Percentiles rank a stretch among this genome's conserved stretches.
Evolutionary conservation across 768 basidiomycete genomes (phyloP).

Genomic region (Suillus subluteus): DNA sequence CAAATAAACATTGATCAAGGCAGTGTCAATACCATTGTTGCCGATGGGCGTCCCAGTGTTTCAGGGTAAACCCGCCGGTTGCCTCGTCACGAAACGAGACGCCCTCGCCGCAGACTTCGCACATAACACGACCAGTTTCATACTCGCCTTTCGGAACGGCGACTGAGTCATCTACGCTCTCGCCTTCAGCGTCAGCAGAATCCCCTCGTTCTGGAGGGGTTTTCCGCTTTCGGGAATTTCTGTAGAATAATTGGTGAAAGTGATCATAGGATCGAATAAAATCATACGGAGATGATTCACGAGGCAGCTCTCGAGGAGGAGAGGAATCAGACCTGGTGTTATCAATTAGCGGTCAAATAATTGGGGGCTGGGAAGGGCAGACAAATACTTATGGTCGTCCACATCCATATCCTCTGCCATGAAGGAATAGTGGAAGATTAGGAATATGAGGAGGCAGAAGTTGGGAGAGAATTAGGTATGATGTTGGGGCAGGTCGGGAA

Average conservation of each 20-base stretch:
- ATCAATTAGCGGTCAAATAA: constrained; percentile 17
- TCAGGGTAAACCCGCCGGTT: constrained; percentile 64
- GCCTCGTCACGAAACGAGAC: constrained; percentile 71
- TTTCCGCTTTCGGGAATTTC: constrained; percentile 46
- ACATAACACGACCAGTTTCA: constrained; percentile 65
- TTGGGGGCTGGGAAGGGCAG: constrained; percentile 17
- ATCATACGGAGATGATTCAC: constrained; percentile 22
- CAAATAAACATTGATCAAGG: constrained; percentile 11
- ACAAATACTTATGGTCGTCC: constrained; percentile 24
- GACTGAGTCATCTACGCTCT: constrained; percentile 16
- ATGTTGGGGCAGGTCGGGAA: constrained; percentile 22
- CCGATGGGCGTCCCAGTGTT: constrained; percentile 73
- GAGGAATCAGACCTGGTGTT: constrained; percentile 18
- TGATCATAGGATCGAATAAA: constrained; percentile 22
- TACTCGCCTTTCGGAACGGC: constrained; percentile 53
- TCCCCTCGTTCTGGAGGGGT: constrained; percentile 30
- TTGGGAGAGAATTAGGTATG: constrained; percentile 17
- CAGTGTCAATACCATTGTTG: constrained; percentile 49
- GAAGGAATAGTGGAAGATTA: background rate
- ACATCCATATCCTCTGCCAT: constrained; percentile 26
- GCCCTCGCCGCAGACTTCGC: constrained; percentile 61
- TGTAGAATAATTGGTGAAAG: constrained; percentile 18
- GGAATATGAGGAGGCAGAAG: constrained; percentile 11
- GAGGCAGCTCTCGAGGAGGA: constrained; percentile 20
- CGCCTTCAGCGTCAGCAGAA: constrained; percentile 20